phyloP scores from a whole-genome alignment of 2,329 filamentous ascomycete genomes.

The Hypoxylon sp. region DNA sequence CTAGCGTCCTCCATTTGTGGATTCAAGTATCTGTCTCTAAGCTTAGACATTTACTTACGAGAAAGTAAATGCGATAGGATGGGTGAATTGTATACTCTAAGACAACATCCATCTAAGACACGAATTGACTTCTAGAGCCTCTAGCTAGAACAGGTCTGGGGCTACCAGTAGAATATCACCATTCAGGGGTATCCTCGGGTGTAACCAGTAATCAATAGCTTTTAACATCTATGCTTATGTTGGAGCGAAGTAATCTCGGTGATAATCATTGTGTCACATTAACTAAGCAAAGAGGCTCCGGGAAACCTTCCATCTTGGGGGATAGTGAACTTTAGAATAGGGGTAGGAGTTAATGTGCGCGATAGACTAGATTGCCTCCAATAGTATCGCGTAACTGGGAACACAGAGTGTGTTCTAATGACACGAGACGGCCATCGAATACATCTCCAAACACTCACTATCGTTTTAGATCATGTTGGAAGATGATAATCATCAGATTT shows the following conservation, averaged over 20 bases:
- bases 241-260: conserved; percentile 6
- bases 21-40: conserved; percentile 10
- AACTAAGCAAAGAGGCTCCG: conserved; percentile 10
- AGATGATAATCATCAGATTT: not conserved
- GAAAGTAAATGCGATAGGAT: conserved; percentile 8
- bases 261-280: conserved; percentile 20
- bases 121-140: not conserved
- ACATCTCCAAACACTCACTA: not conserved
- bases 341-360: conserved; percentile 16
- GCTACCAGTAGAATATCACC: conserved; percentile 2
- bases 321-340: conserved; percentile 18
- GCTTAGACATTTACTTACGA: not conserved
- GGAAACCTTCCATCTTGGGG: conserved; percentile 26
- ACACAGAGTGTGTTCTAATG: conserved; percentile 5
- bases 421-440: conserved; percentile 7
- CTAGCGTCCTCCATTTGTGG: not conserved
- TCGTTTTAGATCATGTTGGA: conserved; percentile 8
- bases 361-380: conserved; percentile 17
- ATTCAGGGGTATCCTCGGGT: not conserved
- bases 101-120: not conserved
- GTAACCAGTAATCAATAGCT: conserved; percentile 4
- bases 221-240: not conserved
- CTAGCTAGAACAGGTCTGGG: not conserved
- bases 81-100: not conserved
- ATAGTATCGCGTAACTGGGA: conserved; percentile 14